These are phyloP conservation scores for Collariella sp. DNA, from an alignment of 495 filamentous ascomycete genomes.

Conservation along the genomic window DNA sequence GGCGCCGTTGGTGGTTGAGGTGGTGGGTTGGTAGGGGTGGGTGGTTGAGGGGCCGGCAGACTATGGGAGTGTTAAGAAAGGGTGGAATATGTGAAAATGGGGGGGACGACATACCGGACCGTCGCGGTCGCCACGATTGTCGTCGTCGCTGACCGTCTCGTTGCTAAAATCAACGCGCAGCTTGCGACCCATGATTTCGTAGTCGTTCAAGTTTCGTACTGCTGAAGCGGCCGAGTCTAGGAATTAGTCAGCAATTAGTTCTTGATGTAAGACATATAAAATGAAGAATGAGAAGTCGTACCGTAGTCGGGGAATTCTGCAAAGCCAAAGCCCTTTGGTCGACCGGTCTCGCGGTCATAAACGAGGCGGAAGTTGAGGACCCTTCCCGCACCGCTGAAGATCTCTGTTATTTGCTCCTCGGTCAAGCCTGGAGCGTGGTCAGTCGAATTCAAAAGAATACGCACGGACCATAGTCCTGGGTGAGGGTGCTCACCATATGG, in stretches of 20 bases:
- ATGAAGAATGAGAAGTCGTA: slow-evolving; percentile 20
- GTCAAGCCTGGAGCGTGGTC: slow-evolving; percentile 55
- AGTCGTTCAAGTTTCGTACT: slow-evolving; percentile 90
- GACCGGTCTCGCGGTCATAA: slow-evolving; percentile 90
- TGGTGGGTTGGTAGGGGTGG: slow-evolving; percentile 14
- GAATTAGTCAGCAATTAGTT: background rate
- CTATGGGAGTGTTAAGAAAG: background rate
- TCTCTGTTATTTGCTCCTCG: slow-evolving; percentile 88
- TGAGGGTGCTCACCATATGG: slow-evolving; percentile 49
- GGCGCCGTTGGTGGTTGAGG: slow-evolving; percentile 7
- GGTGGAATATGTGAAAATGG: background rate
- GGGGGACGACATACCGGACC: slow-evolving; percentile 16
- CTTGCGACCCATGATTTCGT: slow-evolving; percentile 92
- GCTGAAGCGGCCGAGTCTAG: slow-evolving; percentile 86
- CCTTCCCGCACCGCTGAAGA: slow-evolving; percentile 77
- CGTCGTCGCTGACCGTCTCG: slow-evolving; percentile 71
- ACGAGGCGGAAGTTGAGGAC: slow-evolving; percentile 91
- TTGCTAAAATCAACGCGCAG: slow-evolving; percentile 92
- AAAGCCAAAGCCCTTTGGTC: slow-evolving; percentile 94
- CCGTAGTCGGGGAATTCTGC: slow-evolving; percentile 79
- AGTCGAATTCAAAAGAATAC: background rate
- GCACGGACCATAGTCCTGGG: background rate
- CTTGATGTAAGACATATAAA: background rate
- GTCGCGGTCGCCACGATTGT: slow-evolving; percentile 30
- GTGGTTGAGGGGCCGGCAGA: background rate